phyloP scores from a whole-genome alignment of 345 rosid genomes.

The Pistacia atlantica region DNA sequence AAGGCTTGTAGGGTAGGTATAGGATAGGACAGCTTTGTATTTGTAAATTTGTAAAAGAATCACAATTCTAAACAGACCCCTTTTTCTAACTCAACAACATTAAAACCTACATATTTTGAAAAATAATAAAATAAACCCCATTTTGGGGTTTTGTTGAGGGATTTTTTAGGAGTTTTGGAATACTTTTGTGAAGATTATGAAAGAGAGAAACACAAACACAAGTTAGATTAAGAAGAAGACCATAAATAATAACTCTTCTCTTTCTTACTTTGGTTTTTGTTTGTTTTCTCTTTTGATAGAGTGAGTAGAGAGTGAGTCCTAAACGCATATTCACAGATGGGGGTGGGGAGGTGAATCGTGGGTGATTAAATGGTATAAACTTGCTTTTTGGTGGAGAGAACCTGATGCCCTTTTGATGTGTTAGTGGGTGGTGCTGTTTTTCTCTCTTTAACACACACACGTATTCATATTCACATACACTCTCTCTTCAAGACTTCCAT shows the following conservation, averaged over 20 bases:
- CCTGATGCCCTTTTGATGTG: conserved; percentile 70
- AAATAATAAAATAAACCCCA: no score
- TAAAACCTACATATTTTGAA: no score
- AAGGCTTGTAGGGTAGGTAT: conserved; percentile 35
- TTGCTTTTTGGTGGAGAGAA: conserved; percentile 39
- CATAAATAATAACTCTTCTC: background rate
- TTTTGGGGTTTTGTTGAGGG: no score
- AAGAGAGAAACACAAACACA: no score
- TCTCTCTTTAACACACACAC: conserved; percentile 9
- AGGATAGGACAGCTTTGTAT: conserved; percentile 40
- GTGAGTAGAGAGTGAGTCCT: no score
- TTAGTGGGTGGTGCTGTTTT: conserved; percentile 66
- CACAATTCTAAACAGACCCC: no score
- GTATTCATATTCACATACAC: background rate
- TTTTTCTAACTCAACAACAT: no score
- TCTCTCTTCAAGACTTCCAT: conserved; percentile 12
- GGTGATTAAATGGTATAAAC: conserved; percentile 19
- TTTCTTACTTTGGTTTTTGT: background rate
- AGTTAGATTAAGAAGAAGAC: no score
- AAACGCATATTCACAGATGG: conserved; percentile 39
- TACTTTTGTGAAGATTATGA: no score
- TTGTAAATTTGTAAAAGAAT: background rate
- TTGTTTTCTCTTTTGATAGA: background rate
- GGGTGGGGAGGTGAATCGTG: conserved; percentile 28
- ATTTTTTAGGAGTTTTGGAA: no score